phyloP scores from a whole-genome alignment of 306 rosid genomes.

The Begonia peltatifolia region DNA sequence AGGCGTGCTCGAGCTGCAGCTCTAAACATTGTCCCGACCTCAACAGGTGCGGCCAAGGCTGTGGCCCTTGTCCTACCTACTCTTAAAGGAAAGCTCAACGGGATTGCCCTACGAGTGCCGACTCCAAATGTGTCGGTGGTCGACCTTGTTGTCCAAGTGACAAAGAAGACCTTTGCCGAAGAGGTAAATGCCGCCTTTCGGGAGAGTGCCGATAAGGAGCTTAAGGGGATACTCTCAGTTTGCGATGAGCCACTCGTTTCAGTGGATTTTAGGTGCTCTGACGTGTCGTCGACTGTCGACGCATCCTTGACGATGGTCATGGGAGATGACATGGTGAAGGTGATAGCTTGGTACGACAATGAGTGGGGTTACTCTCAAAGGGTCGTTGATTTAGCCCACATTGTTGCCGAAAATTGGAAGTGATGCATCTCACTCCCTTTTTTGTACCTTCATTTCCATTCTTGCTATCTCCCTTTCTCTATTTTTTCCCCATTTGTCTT shows the following conservation, averaged over 20 bases:
- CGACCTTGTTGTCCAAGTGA: conserved; percentile 87
- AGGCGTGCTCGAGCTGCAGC: conserved; percentile 97
- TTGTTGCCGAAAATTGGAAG: conserved; percentile 92
- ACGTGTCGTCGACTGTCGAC: conserved; percentile 90
- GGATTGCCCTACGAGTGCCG: conserved; percentile 94
- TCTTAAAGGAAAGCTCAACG: conserved; percentile 88
- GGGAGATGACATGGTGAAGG: conserved; percentile 99
- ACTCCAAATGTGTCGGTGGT: conserved; percentile 97
- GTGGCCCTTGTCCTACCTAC: conserved; percentile 88
- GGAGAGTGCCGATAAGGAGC: conserved; percentile 73
- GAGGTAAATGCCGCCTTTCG: conserved; percentile 92
- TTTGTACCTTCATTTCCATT: too few relatives aligned
- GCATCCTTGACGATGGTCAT: conserved; percentile 93
- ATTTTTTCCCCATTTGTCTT: too few relatives aligned
- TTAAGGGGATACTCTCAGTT: conserved; percentile 68
- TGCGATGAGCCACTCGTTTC: conserved; percentile 97
- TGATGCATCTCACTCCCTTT: conserved; percentile 10
- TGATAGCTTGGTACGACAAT: conserved; percentile 96
- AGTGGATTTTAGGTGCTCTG: conserved; percentile 86
- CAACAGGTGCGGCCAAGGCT: conserved; percentile 97
- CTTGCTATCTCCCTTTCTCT: too few relatives aligned
- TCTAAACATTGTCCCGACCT: conserved; percentile 90
- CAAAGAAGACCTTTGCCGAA: conserved; percentile 89
- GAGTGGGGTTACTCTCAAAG: conserved; percentile 99
- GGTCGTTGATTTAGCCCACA: conserved; percentile 95